Percentiles rank a stretch among this genome's conserved stretches.
Conservation (phyloP, 1,139 yeast species). For the Groenewaldozyma auringiensis region DNA sequence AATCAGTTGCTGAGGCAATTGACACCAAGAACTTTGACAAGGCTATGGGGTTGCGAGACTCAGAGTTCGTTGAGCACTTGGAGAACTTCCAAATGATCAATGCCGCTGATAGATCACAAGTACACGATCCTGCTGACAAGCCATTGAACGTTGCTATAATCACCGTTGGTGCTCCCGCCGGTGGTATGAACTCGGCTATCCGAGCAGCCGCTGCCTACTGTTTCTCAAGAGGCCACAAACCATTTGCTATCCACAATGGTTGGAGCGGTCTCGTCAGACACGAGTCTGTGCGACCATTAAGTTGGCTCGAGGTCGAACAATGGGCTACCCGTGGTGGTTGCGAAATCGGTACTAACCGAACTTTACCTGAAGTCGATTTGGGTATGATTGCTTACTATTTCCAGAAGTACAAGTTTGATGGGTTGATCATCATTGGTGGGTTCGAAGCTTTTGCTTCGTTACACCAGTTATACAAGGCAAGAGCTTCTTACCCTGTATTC, state of each 20-base stretch:
- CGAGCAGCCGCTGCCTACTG: constrained; percentile 89
- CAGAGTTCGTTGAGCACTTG: constrained; percentile 77
- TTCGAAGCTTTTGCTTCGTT: constrained; percentile 87
- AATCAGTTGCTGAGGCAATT: constrained; percentile 82
- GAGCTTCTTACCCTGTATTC: constrained; percentile 75
- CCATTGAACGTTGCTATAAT: constrained; percentile 68
- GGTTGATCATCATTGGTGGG: constrained; percentile 86
- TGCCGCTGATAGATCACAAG: constrained; percentile 58
- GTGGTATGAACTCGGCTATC: constrained; percentile 90
- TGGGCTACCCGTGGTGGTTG: constrained; percentile 94
- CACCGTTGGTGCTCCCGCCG: constrained; percentile 95
- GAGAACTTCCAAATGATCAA: constrained; percentile 62
- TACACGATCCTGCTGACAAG: constrained; percentile 33
- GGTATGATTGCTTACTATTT: constrained; percentile 88
- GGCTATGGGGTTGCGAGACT: constrained; percentile 81
- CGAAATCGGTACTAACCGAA: constrained; percentile 89
- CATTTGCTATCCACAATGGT: constrained; percentile 85
- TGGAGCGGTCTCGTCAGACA: constrained; percentile 83
- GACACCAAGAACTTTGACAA: constrained; percentile 67
- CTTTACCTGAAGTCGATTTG: constrained; percentile 69
- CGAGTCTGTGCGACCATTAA: constrained; percentile 63
- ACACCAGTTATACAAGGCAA: constrained; percentile 67
- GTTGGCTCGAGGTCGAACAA: constrained; percentile 81
- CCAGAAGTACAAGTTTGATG: constrained; percentile 78
- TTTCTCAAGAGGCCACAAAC: constrained; percentile 80